A percentile compares a stretch with the other conserved stretches of the same genome.
These are phyloP conservation scores for Candida mattraensis DNA, from an alignment of 805 yeast genomes.

Conservation along the genomic window DNA sequence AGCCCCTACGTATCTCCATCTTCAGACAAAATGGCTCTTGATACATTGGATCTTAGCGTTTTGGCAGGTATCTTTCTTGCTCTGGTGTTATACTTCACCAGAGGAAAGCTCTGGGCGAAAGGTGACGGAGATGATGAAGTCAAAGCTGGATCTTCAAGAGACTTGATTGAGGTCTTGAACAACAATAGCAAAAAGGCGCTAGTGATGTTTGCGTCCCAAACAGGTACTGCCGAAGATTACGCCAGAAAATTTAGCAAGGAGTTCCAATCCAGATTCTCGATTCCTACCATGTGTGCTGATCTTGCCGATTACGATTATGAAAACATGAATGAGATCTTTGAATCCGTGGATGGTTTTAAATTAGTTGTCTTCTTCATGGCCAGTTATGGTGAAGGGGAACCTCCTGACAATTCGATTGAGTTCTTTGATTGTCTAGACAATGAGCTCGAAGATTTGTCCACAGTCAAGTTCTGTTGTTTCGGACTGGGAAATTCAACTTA, in stretches of 20 bases:
- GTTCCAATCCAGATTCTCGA: conserved; percentile 74
- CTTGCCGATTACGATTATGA: conserved; percentile 87
- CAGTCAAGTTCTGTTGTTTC: conserved; percentile 70
- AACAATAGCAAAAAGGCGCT: conserved; percentile 70
- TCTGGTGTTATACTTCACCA: conserved; percentile 63
- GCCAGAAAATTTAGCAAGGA: conserved; percentile 90
- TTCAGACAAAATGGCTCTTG: conserved; percentile 54
- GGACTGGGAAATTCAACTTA: conserved; percentile 96
- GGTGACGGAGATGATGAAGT: conserved; percentile 16
- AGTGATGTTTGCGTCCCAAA: conserved; percentile 90
- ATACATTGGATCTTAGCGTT: conserved; percentile 69
- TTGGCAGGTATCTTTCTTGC: conserved; percentile 66
- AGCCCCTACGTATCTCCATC: background rate
- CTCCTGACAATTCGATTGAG: conserved; percentile 89
- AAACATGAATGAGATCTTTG: conserved; percentile 61
- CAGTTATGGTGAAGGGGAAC: conserved; percentile 98
- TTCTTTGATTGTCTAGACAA: conserved; percentile 70
- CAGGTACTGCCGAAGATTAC: conserved; percentile 98
- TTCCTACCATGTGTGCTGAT: conserved; percentile 83
- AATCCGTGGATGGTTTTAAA: conserved; percentile 55
- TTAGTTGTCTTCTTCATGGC: conserved; percentile 69
- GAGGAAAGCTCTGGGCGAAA: conserved; percentile 51
- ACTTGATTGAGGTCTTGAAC: conserved; percentile 56
- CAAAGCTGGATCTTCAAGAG: conserved; percentile 47
- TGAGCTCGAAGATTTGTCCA: conserved; percentile 54